A percentile compares a stretch with the other conserved stretches of the same genome.
Evolutionary conservation across 768 basidiomycete genomes (phyloP).

Genomic region (Boletus reticuloceps): DNA sequence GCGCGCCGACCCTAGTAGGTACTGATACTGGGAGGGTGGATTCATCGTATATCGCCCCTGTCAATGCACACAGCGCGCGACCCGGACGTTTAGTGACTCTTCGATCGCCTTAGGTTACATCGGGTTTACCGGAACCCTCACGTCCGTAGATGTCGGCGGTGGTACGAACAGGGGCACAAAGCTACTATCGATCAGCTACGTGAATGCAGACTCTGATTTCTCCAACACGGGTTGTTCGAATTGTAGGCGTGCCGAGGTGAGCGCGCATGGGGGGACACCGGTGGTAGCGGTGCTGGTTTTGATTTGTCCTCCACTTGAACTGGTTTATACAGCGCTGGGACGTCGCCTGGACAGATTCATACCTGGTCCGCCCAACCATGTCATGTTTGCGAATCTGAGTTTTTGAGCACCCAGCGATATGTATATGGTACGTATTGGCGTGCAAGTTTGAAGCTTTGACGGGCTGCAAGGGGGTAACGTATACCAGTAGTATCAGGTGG

Average conservation of each 20-base stretch:
- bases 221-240: neutral
- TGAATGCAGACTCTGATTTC: neutral
- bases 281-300: neutral
- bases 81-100: neutral
- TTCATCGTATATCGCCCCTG: neutral
- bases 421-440: neutral
- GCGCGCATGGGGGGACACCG: neutral
- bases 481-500: too few relatives aligned
- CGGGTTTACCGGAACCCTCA: constrained; percentile 3
- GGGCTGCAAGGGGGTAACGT: too few relatives aligned
- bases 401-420: neutral
- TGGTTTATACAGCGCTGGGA: neutral
- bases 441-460: neutral
- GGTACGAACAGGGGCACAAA: neutral
- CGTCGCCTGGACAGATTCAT: neutral
- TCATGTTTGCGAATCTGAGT: neutral
- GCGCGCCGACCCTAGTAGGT: too few relatives aligned
- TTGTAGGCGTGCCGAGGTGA: neutral
- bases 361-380: neutral
- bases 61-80: neutral
- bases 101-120: neutral
- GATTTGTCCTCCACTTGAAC: neutral
- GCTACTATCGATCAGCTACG: neutral
- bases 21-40: neutral
- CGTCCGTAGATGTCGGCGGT: constrained; percentile 6